Evolutionary conservation across 2,329 filamentous ascomycete species (phyloP).

Genomic region (Thielaviopsis musarum): DNA sequence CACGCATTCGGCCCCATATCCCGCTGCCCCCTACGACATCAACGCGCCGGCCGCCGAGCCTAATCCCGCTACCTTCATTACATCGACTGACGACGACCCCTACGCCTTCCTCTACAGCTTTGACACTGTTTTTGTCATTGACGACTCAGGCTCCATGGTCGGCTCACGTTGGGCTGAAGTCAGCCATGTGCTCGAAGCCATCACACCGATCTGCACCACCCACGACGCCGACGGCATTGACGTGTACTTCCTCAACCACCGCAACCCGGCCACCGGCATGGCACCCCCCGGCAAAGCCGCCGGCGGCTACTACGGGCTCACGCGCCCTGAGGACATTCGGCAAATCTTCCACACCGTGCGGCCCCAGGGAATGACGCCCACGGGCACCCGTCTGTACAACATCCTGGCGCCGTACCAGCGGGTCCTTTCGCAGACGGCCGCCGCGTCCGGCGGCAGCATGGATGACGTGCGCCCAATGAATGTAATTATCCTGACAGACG

Average conservation of each 20-base stretch:
- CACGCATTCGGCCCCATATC: background rate
- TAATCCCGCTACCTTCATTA: slow-evolving; percentile 12
- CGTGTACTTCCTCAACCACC: slow-evolving; percentile 75
- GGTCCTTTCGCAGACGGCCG: slow-evolving; percentile 21
- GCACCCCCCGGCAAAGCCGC: slow-evolving; percentile 20
- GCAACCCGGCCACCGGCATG: slow-evolving; percentile 22
- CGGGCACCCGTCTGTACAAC: slow-evolving; percentile 49
- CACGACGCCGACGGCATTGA: slow-evolving; percentile 79
- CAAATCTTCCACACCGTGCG: slow-evolving; percentile 52
- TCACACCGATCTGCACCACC: slow-evolving; percentile 65
- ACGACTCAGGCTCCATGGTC: slow-evolving; percentile 80
- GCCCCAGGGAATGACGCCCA: slow-evolving; percentile 55
- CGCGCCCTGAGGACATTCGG: slow-evolving; percentile 36
- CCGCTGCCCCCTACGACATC: background rate
- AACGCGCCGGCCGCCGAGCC: background rate
- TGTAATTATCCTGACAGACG: slow-evolving; percentile 87
- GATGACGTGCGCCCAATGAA: slow-evolving; percentile 58
- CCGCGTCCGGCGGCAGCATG: slow-evolving; percentile 17
- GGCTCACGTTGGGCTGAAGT: slow-evolving; percentile 65
- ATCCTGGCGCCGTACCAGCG: slow-evolving; percentile 60
- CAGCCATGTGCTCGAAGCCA: slow-evolving; percentile 47
- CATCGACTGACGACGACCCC: slow-evolving; percentile 39
- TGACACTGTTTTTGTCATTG: slow-evolving; percentile 80
- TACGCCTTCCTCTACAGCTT: slow-evolving; percentile 65
- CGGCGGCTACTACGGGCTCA: slow-evolving; percentile 49